Evolutionary conservation across 179 eudicot species (phyloP), one percentile per base, ranked within the genome.

Genomic region (Drosera spatulata): DNA sequence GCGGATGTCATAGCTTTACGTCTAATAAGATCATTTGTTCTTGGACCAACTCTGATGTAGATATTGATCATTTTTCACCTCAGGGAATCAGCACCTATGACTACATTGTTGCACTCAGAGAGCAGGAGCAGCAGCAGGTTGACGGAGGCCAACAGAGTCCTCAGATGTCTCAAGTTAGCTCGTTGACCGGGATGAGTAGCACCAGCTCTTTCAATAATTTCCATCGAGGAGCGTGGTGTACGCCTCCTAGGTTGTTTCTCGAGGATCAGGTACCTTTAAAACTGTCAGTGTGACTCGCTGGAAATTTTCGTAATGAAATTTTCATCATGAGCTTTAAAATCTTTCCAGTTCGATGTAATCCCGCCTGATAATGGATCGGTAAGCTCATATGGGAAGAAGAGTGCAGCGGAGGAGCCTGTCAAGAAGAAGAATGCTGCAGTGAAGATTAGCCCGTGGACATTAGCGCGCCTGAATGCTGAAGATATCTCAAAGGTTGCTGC

Each of bases 41-140:
- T 50, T 50, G 53, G 53, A 7, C 13, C 5, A 5, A 50, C 5
- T 4, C 11, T 46, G 50, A 10, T 45, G 10, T 49, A 10, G 10
- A 1, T 3, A 13, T 22, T 22, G n/a, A 3, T 13, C 10, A 39
- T 37, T 53, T 4, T 64, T 6, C 60, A 22, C 46, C 45, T 7
- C 68, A 94, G 99, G 99, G 99, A 50, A 82, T 94, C 33, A 94
- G 94, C 80, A 94, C 99, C 44, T 94, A 94, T 63, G 99, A 94
- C 75, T 94, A 94, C 71, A 94, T 94, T 38, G 89, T 94, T 68
- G 99, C 99, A 58, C 74, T 94, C 62, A 81, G 99, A 68, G 99
- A 94, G 64, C 99, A 94, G 72, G 99, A 94, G 53, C 96, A 91
- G 64, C 85, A 78, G 64, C 85, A 79, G 77, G 95, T 77, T 61